phyloP scores from a whole-genome alignment of 2,329 filamentous ascomycete species.

The Cladosporium sp. region DNA sequence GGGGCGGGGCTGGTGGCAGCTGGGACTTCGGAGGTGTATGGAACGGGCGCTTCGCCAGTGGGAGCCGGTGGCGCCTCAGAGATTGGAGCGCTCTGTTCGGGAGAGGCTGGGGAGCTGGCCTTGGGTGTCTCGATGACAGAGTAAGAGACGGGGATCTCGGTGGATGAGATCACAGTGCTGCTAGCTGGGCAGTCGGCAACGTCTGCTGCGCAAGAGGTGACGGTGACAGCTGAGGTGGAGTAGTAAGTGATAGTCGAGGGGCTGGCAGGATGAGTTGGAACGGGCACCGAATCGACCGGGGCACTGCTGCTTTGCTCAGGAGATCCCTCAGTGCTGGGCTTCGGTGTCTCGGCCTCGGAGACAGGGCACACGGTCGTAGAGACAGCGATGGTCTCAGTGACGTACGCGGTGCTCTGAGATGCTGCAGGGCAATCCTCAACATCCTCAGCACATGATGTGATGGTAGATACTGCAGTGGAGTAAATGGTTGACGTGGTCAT shows the following conservation, averaged over 20 bases:
- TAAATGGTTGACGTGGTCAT: constrained; percentile 17
- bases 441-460: constrained; percentile 33
- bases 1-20: constrained; percentile 5
- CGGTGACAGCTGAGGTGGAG: constrained; percentile 28
- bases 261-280: constrained; percentile 1
- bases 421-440: constrained; percentile 33
- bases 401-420: constrained; percentile 5
- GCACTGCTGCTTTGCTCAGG: constrained; percentile 1
- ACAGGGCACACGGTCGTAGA: constrained; percentile 39
- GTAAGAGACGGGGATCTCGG: constrained; percentile 16
- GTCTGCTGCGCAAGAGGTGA: constrained; percentile 33
- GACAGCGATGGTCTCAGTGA: constrained; percentile 34
- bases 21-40: constrained; percentile 13
- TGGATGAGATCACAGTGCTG: constrained; percentile 14
- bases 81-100: constrained; percentile 15
- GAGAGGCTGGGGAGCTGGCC: constrained; percentile 15
- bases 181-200: constrained; percentile 33
- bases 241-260: constrained; percentile 19
- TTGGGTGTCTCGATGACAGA: constrained; percentile 1
- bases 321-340: not conserved
- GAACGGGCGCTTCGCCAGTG: constrained; percentile 5
- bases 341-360: constrained; percentile 2
- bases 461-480: constrained; percentile 28
- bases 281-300: constrained; percentile 4
- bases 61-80: constrained; percentile 19